A percentile compares a stretch with the other conserved stretches of the same genome.
Conservation (phyloP, 2,329 filamentous ascomycete species). For the Helotiales sp. region DNA sequence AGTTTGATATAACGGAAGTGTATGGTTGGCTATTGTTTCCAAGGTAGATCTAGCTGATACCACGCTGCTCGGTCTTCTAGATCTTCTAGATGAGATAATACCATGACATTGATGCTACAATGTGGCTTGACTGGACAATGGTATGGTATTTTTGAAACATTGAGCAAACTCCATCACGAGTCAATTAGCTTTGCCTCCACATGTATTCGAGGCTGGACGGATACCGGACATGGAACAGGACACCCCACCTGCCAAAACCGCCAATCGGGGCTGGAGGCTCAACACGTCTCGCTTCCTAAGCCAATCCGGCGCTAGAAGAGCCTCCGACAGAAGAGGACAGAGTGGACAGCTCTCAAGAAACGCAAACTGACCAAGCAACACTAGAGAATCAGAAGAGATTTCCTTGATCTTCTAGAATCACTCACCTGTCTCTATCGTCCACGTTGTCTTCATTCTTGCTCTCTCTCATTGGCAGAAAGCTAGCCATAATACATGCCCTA, state of each 20-base stretch:
- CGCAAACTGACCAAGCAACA: constrained; percentile 10
- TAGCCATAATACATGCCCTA: constrained; percentile 18
- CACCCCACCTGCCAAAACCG: background rate
- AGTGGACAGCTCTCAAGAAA: constrained; percentile 19
- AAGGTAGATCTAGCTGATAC: background rate
- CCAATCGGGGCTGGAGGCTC: background rate
- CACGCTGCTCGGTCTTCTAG: background rate
- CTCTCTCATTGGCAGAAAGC: constrained; percentile 9
- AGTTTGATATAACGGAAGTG: constrained; percentile 6
- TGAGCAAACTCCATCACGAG: background rate
- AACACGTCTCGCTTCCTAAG: background rate
- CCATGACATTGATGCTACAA: background rate
- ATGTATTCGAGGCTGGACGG: background rate
- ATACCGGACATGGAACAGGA: too few relatives aligned
- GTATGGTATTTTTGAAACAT: background rate
- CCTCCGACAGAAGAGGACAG: too few relatives aligned
- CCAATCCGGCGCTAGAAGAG: constrained; percentile 11
- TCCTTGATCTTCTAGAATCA: constrained; percentile 2
- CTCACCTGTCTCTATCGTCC: constrained; percentile 4
- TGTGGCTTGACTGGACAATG: background rate
- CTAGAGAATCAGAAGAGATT: background rate
- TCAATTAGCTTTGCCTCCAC: too few relatives aligned
- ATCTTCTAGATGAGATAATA: background rate
- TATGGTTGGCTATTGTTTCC: constrained; percentile 4
- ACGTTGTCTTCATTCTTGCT: constrained; percentile 9